phyloP scores from a whole-genome alignment of 345 rosid genomes.

The Eucalyptus polybractea region DNA sequence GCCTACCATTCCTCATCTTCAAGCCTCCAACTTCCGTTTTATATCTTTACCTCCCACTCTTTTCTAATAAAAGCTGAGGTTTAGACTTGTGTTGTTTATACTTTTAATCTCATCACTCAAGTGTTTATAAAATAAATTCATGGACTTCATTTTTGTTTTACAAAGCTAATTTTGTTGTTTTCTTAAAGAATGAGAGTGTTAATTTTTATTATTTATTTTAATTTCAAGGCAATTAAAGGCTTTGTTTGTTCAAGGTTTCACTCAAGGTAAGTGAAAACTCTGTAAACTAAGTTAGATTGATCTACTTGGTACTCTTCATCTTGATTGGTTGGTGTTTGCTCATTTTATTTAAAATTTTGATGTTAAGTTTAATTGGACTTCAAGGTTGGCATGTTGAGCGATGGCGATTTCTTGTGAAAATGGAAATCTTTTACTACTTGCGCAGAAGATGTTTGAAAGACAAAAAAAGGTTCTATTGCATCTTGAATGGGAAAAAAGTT shows the following conservation, averaged over 20 bases:
- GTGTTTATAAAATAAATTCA: background rate
- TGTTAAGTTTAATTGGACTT: background rate
- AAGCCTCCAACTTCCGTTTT: background rate
- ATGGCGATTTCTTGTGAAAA: background rate
- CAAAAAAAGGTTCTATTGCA: background rate
- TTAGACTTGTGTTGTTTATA: background rate
- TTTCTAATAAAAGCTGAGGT: background rate
- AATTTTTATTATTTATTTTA: too few species aligned
- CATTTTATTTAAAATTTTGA: background rate
- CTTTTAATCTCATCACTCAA: background rate
- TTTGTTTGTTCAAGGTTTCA: background rate
- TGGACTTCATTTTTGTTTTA: background rate
- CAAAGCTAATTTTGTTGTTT: background rate
- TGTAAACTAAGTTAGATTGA: background rate
- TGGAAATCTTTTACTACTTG: background rate
- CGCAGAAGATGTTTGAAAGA: background rate
- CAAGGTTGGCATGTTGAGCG: background rate
- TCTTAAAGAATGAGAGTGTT: background rate
- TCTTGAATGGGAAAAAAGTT: background rate
- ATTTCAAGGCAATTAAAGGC: background rate
- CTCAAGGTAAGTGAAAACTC: background rate
- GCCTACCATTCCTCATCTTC: background rate
- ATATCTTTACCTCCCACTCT: background rate
- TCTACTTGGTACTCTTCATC: background rate
- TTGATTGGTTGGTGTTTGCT: background rate